Evolutionary conservation across 495 filamentous ascomycete genomes (phyloP), one percentile per base, ranked within the genome.

Genomic region (Trichoderma orchidacearum): DNA sequence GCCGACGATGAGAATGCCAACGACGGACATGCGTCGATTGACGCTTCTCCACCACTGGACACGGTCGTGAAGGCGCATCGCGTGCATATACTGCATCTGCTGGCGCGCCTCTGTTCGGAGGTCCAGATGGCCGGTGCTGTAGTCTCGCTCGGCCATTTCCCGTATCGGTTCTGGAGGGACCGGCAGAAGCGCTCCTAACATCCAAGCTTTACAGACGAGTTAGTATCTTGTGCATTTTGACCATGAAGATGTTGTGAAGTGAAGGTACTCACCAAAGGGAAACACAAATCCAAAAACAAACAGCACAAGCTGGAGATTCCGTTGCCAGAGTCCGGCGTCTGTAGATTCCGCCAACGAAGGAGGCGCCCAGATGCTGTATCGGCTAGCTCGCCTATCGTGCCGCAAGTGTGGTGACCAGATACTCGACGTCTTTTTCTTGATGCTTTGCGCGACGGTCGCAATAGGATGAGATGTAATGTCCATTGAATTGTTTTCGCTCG

Each of bases 1-100:
- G 55, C 80, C 81, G 56, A 96, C 80, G 30, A 98, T 80, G 56
- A 86, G 70, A 13, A 93, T 64, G 15, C 93, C 93, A 51, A 94
- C 62, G 36, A 87, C 69, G 53, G 83, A 82, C 89, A 98, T 91
- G 63, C 84, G 79, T 38, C 90, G 84, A 68, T 98, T 98, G 48
- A 96, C 75, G 58, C 81, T 86, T 58, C 93, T 80, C 93, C 93
- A 97, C 90, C 92, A 96, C 34, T 80, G 77, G 12, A 89, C 89
- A 65, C 89, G 96, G 62, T 87, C 78, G 65, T 87, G 89, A 52
- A 80, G 77, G 35, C 75, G 74, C 51, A 83, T 23, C 41, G 41
- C 80, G 60, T 89, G 83, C 23, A 81, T 60, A 51, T 59, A 53
- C 58, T 21, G 28, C 27, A 23, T 21, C 51, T 30, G 51, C 5